A percentile compares a stretch with the other conserved stretches of the same genome.
phyloP scores from a whole-genome alignment of 495 filamentous ascomycete genomes.

The Hypoxylon trugodes region DNA sequence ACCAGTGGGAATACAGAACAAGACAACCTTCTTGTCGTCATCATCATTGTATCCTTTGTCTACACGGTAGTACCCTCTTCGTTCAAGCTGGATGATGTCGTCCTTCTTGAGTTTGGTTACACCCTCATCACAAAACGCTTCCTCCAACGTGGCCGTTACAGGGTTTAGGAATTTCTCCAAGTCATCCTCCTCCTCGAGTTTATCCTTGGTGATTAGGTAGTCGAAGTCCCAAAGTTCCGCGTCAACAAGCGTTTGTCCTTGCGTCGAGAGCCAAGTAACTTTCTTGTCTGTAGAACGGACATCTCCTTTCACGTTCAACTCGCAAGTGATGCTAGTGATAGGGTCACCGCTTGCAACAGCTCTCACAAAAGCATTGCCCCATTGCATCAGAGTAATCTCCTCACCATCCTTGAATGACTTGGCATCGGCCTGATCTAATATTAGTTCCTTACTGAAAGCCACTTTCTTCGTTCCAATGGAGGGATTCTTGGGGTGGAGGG shows the following conservation, averaged over 20 bases:
- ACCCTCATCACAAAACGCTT: constrained; percentile 82
- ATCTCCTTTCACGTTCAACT: constrained; percentile 86
- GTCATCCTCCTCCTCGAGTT: constrained; percentile 80
- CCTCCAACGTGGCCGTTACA: constrained; percentile 77
- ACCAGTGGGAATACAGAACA: constrained; percentile 82
- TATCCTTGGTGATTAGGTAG: constrained; percentile 91
- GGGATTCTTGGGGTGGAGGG: constrained; percentile 87
- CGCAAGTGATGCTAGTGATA: constrained; percentile 74
- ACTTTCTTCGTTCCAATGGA: constrained; percentile 87
- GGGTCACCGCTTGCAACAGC: constrained; percentile 62
- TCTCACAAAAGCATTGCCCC: constrained; percentile 88
- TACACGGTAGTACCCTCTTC: constrained; percentile 87
- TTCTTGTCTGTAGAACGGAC: constrained; percentile 96
- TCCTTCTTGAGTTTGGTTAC: constrained; percentile 76
- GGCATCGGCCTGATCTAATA: constrained; percentile 88
- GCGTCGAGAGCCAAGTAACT: constrained; percentile 84
- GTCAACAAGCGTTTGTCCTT: constrained; percentile 77
- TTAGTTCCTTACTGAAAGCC: constrained; percentile 70
- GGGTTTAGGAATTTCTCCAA: constrained; percentile 82
- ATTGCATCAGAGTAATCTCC: constrained; percentile 94
- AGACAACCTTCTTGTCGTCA: constrained; percentile 67
- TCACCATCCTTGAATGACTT: constrained; percentile 82
- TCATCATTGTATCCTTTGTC: constrained; percentile 65
- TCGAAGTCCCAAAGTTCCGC: constrained; percentile 92
- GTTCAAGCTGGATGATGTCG: constrained; percentile 93